phyloP scores from a whole-genome alignment of 2,329 filamentous ascomycete species.

The Blastomyces silverae region DNA sequence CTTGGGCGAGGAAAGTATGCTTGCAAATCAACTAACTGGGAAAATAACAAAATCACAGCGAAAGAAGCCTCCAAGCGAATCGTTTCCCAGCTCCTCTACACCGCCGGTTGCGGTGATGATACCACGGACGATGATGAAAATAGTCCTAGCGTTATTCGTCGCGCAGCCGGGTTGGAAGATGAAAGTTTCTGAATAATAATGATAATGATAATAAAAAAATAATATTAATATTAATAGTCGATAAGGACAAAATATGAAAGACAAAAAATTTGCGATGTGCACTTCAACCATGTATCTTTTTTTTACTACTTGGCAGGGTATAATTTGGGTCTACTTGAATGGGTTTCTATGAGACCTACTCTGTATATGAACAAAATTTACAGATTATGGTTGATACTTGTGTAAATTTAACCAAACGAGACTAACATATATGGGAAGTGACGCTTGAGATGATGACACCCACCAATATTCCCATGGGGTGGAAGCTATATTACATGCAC shows the following conservation, averaged over 20 bases:
- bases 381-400: not conserved
- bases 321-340: not conserved
- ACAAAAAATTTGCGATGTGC: not conserved
- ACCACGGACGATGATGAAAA: slow-evolving; percentile 35
- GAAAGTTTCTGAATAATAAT: slow-evolving; percentile 39
- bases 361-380: not conserved
- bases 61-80: slow-evolving; percentile 47
- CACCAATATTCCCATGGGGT: not conserved
- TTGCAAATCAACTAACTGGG: not conserved
- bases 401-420: not conserved
- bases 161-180: slow-evolving; percentile 39
- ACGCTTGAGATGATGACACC: not conserved
- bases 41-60: slow-evolving; percentile 29
- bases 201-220: too few relatives aligned
- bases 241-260: not conserved
- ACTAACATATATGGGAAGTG: not conserved
- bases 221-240: not conserved
- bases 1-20: not conserved
- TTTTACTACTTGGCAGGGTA: not conserved
- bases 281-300: not conserved
- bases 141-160: slow-evolving; percentile 43
- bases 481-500: not conserved
- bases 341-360: not conserved
- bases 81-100: slow-evolving; percentile 43
- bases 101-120: slow-evolving; percentile 31